Evolutionary conservation across 805 yeast species (phyloP).

Genomic region (Pachysolen tannophilus): DNA sequence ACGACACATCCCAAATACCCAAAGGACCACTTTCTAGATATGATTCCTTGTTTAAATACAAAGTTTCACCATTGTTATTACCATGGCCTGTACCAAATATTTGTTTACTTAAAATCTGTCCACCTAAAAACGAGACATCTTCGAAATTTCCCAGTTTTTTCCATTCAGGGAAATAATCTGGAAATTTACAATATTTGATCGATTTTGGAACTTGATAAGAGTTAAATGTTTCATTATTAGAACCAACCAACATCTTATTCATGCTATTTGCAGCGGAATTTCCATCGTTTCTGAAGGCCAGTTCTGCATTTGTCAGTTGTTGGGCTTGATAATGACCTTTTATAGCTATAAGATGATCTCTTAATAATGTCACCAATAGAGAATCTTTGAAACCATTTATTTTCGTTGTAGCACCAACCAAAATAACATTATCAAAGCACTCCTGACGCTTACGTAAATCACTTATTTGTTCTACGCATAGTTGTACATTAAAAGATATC

Average conservation of each 20-base stretch:
- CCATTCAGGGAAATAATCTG: constrained; percentile 96
- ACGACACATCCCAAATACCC: constrained; percentile 63
- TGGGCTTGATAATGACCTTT: constrained; percentile 11
- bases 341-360: constrained; percentile 41
- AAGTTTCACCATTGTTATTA: constrained; percentile 44
- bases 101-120: constrained; percentile 81
- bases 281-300: constrained; percentile 21
- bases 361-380: constrained; percentile 47
- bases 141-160: constrained; percentile 65
- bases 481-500: constrained; percentile 47
- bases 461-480: constrained; percentile 40
- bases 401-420: constrained; percentile 70
- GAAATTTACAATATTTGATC: constrained; percentile 59
- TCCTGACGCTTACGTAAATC: constrained; percentile 70
- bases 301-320: constrained; percentile 14
- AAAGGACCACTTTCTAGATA: constrained; percentile 78
- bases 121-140: constrained; percentile 77
- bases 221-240: constrained; percentile 19
- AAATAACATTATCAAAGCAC: constrained; percentile 74
- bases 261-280: constrained; percentile 12
- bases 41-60: constrained; percentile 59
- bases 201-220: constrained; percentile 71
- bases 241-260: constrained; percentile 9
- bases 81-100: constrained; percentile 58
- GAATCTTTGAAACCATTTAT: constrained; percentile 75